A percentile compares a stretch with the other conserved stretches of the same genome.
Conservation (phyloP, 2,329 filamentous ascomycete genomes). For the Aspergillus versicolor region DNA sequence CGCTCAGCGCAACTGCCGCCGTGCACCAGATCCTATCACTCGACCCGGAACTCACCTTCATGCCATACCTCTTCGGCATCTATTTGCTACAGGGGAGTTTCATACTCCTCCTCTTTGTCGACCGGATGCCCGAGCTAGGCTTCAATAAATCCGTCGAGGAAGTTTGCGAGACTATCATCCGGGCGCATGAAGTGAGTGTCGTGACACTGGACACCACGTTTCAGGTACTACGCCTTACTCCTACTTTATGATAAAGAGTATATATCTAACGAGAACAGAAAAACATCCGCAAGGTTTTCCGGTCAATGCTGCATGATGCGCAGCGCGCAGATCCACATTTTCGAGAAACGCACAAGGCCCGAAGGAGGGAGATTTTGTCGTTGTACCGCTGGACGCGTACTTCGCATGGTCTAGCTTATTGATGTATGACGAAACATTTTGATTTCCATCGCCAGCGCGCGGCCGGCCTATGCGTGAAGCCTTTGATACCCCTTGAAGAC, state of each 20-base stretch:
- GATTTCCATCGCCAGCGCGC: conserved; percentile 12
- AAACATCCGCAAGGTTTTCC: conserved; percentile 12
- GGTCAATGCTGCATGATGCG: conserved; percentile 11
- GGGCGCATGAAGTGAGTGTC: conserved; percentile 11
- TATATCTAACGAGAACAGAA: neutral
- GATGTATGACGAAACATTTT: neutral
- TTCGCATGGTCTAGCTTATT: conserved; percentile 9
- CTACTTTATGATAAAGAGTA: neutral
- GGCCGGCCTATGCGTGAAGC: conserved; percentile 16
- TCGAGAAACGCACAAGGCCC: conserved; percentile 9
- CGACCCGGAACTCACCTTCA: conserved; percentile 10
- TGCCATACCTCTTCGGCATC: conserved; percentile 11
- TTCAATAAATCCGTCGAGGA: conserved; percentile 12
- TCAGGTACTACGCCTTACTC: neutral
- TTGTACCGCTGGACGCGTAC: conserved; percentile 11
- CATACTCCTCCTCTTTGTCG: conserved; percentile 8
- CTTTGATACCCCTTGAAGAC: neutral
- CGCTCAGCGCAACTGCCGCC: conserved; percentile 7
- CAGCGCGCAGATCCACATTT: conserved; percentile 8
- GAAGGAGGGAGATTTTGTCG: conserved; percentile 8
- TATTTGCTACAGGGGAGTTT: conserved; percentile 10
- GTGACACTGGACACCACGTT: conserved; percentile 11
- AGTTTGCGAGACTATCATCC: conserved; percentile 11
- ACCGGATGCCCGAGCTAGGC: conserved; percentile 9
- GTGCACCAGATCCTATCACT: conserved; percentile 11